Conservation (phyloP, 345 rosid genomes). For the Brassica nigra region DNA sequence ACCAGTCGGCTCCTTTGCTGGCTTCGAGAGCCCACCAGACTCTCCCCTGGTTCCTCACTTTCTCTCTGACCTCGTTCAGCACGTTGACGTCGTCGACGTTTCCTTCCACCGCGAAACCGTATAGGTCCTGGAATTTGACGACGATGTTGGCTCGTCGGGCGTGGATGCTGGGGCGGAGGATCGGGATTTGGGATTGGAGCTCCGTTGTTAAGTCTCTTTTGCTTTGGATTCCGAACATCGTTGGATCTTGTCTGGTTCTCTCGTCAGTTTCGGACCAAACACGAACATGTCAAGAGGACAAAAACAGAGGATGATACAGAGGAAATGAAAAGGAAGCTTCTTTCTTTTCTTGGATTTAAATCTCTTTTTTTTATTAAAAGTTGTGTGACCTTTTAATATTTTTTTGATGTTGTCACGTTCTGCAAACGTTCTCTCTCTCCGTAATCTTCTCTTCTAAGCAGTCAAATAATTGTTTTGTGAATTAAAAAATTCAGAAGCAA, state of each 20-base stretch:
- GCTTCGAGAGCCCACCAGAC: slow-evolving; percentile 99
- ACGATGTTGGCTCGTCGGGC: slow-evolving; percentile 86
- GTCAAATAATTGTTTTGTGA: slow-evolving; percentile 7
- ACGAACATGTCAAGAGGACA: background rate
- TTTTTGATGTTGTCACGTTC: slow-evolving; percentile 38
- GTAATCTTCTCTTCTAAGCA: slow-evolving; percentile 24
- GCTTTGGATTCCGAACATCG: slow-evolving; percentile 68
- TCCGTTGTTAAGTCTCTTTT: slow-evolving; percentile 68
- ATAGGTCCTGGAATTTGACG: slow-evolving; percentile 93
- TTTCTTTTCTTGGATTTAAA: background rate
- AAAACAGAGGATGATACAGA: background rate
- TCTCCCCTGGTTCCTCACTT: slow-evolving; percentile 89
- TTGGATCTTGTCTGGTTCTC: background rate
- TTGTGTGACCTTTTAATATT: background rate
- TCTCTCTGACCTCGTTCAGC: slow-evolving; percentile 93
- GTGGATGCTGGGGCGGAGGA: slow-evolving; percentile 95
- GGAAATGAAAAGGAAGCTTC: background rate
- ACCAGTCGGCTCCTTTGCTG: slow-evolving; percentile 99
- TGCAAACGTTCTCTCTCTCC: slow-evolving; percentile 31
- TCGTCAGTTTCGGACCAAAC: background rate
- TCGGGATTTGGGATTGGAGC: slow-evolving; percentile 71
- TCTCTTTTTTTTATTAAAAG: background rate
- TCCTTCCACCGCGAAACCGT: slow-evolving; percentile 95
- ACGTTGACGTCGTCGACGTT: slow-evolving; percentile 98
- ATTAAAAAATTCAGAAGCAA: slow-evolving; percentile 20